phyloP scores from a whole-genome alignment of 2,329 filamentous ascomycete genomes.

The Xylariaceae sp. region DNA sequence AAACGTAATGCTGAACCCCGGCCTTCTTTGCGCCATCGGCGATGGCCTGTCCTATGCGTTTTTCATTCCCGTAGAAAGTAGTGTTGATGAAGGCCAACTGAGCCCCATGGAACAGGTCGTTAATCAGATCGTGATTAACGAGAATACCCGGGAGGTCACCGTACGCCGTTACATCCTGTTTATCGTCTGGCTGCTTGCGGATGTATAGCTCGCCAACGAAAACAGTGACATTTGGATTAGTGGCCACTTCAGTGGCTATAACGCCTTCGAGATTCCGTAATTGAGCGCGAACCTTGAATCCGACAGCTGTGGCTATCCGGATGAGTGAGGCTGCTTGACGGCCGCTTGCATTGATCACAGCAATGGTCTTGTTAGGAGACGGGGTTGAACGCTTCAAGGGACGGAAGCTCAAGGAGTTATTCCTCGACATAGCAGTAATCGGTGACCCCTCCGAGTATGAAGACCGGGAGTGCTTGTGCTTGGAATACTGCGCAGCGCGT shows the following conservation, averaged over 20 bases:
- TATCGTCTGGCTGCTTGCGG: constrained; percentile 46
- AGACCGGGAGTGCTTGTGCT: constrained; percentile 57
- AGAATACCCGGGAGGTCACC: constrained; percentile 58
- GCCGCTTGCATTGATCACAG: constrained; percentile 92
- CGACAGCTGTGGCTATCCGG: constrained; percentile 86
- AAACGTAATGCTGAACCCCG: constrained; percentile 85
- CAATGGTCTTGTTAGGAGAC: constrained; percentile 70
- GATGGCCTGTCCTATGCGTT: constrained; percentile 79
- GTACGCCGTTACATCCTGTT: constrained; percentile 62
- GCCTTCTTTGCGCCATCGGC: constrained; percentile 84
- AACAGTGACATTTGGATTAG: constrained; percentile 68
- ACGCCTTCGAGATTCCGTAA: constrained; percentile 81
- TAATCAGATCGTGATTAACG: constrained; percentile 68
- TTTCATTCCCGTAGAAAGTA: constrained; percentile 92
- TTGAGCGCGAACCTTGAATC: constrained; percentile 89
- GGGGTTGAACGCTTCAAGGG: constrained; percentile 55
- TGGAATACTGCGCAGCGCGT: constrained; percentile 28
- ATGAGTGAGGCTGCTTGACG: constrained; percentile 94
- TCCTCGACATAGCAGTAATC: constrained; percentile 45
- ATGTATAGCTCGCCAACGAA: constrained; percentile 61
- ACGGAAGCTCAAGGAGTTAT: constrained; percentile 57
- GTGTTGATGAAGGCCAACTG: constrained; percentile 97
- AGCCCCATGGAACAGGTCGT: constrained; percentile 73
- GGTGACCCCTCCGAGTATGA: constrained; percentile 58
- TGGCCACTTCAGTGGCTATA: constrained; percentile 78